Percentiles rank a stretch among this genome's conserved stretches.
These are phyloP conservation scores for Panus rudis DNA, from an alignment of 768 basidiomycete genomes.

Conservation along the genomic window DNA sequence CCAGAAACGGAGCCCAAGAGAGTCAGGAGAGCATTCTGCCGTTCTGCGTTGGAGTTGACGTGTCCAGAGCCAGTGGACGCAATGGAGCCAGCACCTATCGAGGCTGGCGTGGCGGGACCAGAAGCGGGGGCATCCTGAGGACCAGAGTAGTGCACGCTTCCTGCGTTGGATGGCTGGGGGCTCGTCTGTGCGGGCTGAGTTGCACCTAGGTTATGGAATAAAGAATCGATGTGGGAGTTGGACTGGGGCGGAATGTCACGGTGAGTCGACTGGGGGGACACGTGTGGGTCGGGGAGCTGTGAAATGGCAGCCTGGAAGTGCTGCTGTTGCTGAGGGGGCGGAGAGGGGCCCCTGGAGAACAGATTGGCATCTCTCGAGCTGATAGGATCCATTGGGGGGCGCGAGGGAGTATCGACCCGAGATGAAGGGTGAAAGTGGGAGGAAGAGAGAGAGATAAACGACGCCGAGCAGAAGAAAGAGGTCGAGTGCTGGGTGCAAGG, in stretches of 20 bases:
- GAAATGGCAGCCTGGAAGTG: slow-evolving; percentile 18
- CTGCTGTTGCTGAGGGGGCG: slow-evolving; percentile 18
- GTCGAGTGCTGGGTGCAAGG: slow-evolving; percentile 1
- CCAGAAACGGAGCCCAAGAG: slow-evolving; percentile 50
- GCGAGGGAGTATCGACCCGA: slow-evolving; percentile 6
- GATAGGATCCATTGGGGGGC: slow-evolving; percentile 22
- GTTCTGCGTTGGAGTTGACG: slow-evolving; percentile 41
- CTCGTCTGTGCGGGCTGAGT: slow-evolving; percentile 32
- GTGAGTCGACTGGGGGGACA: slow-evolving; percentile 23
- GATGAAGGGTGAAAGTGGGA: slow-evolving; percentile 12
- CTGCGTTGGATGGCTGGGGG: slow-evolving; percentile 23
- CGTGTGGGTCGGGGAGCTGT: slow-evolving; percentile 25
- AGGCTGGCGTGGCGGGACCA: slow-evolving; percentile 37
- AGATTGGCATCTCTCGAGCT: slow-evolving; percentile 23
- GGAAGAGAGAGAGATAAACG: slow-evolving; percentile 13
- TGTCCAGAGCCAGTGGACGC: slow-evolving; percentile 34
- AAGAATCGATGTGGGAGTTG: slow-evolving; percentile 57
- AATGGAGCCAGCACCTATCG: slow-evolving; percentile 32
- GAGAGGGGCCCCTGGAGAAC: slow-evolving; percentile 25
- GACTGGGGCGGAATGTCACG: slow-evolving; percentile 37
- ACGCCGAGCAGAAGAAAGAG: slow-evolving; percentile 12
- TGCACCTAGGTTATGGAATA: slow-evolving; percentile 50
- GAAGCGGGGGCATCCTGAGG: slow-evolving; percentile 28
- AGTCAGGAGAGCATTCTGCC: slow-evolving; percentile 71
- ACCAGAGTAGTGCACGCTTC: slow-evolving; percentile 17